Base-by-base conservation (phyloP, 73 alveolate genomes). In the Breviolum minutum region DNA sequence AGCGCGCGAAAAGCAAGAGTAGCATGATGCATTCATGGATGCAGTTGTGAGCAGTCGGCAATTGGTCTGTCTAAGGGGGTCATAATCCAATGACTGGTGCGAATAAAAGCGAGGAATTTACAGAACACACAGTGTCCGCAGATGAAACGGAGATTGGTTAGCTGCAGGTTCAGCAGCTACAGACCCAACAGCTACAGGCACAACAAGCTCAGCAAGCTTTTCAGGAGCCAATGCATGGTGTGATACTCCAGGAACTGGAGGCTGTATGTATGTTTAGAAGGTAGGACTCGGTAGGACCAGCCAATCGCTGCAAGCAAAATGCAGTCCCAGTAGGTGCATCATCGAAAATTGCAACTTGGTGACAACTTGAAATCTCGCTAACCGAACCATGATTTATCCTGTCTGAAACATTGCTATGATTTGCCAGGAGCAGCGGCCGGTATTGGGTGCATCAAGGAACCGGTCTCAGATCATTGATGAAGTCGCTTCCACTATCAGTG, bases 161-260 rank as follows among this genome's bases (percentile, higher is more conserved):
- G 24, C 32, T 82, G 54, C 73, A 87, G 84, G 84, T 68, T 30
- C 95, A 87, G 95, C 79, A 86, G 66, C 81, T 86, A 62, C 96
- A 90, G 87, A 63, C 84, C 8, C 96, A 90, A 62, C 77, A 81
- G 32, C 66, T 24, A 64, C 73, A 69, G 66, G 70, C 95, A 12
- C 97, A 90, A 62, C 81, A 83, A 20, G 84, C 66, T 64, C 69
- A 32, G 62, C 94, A 90, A 40, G 80, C 94, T 4, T 27, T n/a
- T 62, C 94, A 85, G 94, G 94, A 82, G 68, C 24, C n/a, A 68
- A 68, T 68, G 77, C n/a, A 40, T 40, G 54, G 54, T 40, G 54
- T 40, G 54, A 40, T 40, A 40, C 54, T 40, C 54, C 54, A 17
- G 74, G 74, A 17, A 66, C 74, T 66, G 74, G 54, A 40, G 54